A percentile compares a stretch with the other conserved stretches of the same genome.
Conservation (phyloP, 2,329 filamentous ascomycete genomes). For the Fusarium sublunatum region DNA sequence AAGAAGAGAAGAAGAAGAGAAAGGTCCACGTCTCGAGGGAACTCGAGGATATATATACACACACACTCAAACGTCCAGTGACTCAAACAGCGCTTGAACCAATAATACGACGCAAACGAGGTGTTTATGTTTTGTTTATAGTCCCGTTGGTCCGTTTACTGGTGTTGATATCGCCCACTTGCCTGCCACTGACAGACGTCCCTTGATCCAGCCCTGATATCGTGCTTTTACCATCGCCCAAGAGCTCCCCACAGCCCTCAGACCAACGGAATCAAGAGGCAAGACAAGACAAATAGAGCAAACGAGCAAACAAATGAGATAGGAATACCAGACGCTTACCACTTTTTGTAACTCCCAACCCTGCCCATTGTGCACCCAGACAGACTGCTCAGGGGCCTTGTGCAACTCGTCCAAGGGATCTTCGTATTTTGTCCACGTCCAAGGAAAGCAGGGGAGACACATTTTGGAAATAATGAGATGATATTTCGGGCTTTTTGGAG, state of each 20-base stretch:
- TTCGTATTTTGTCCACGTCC: constrained; percentile 61
- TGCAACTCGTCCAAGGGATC: constrained; percentile 53
- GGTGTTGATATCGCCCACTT: background rate
- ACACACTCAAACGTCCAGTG: background rate
- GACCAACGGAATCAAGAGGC: background rate
- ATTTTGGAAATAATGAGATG: constrained; percentile 47
- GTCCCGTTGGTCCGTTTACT: background rate
- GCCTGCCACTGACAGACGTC: constrained; percentile 21
- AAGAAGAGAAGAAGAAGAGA: background rate
- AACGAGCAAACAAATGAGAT: background rate
- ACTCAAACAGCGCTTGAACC: background rate
- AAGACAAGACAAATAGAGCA: background rate
- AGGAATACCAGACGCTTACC: constrained; percentile 49
- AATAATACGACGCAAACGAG: background rate
- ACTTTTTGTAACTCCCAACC: constrained; percentile 53
- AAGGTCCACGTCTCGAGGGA: background rate
- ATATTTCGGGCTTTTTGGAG: fast-evolving
- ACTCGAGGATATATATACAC: background rate
- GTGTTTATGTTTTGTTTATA: background rate
- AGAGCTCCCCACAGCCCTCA: background rate
- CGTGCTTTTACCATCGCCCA: background rate
- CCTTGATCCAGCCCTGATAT: background rate
- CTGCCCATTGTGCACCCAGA: constrained; percentile 55
- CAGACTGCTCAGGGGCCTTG: constrained; percentile 53
- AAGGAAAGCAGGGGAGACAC: constrained; percentile 67